Evolutionary conservation across 2,329 filamentous ascomycete species (phyloP).

Genomic region (Aspergillus carbonarius): DNA sequence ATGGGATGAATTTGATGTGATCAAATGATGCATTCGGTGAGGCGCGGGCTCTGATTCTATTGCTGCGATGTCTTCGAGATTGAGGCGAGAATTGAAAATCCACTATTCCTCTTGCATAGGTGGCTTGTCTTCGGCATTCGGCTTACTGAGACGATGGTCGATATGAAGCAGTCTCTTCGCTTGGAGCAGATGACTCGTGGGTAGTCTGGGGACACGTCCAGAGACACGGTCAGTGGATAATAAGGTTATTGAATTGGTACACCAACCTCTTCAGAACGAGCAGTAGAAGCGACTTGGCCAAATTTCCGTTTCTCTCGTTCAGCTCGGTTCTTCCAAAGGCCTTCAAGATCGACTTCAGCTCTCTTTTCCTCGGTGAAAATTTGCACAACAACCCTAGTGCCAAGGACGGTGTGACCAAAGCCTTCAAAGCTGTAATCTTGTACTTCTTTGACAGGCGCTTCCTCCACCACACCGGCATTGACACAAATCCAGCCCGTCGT

Average conservation of each 20-base stretch:
- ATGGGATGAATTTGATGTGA: conserved; percentile 26
- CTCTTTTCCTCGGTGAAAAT: conserved; percentile 71
- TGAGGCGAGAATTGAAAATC: neutral
- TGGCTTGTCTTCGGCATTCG: neutral
- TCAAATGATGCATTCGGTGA: conserved; percentile 28
- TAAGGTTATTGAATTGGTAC: conserved; percentile 17
- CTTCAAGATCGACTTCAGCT: conserved; percentile 65
- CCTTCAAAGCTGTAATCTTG: conserved; percentile 60
- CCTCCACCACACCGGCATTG: conserved; percentile 72
- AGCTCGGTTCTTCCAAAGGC: conserved; percentile 56
- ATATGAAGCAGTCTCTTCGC: conserved; percentile 33
- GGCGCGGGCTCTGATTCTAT: conserved; percentile 16
- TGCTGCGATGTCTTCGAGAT: neutral
- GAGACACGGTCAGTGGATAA: conserved; percentile 24
- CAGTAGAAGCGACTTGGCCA: conserved; percentile 24
- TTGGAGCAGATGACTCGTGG: conserved; percentile 20
- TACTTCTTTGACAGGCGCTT: conserved; percentile 37
- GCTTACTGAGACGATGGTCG: conserved; percentile 4
- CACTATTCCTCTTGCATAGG: neutral
- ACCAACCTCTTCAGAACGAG: conserved; percentile 25
- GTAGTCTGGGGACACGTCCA: conserved; percentile 16
- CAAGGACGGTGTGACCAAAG: conserved; percentile 63
- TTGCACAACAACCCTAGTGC: conserved; percentile 66
- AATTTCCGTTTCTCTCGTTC: conserved; percentile 39
- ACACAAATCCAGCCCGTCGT: conserved; percentile 96